Evolutionary conservation across 2,329 filamentous ascomycete genomes (phyloP).

Genomic region (Hirsutella minnesotensis): DNA sequence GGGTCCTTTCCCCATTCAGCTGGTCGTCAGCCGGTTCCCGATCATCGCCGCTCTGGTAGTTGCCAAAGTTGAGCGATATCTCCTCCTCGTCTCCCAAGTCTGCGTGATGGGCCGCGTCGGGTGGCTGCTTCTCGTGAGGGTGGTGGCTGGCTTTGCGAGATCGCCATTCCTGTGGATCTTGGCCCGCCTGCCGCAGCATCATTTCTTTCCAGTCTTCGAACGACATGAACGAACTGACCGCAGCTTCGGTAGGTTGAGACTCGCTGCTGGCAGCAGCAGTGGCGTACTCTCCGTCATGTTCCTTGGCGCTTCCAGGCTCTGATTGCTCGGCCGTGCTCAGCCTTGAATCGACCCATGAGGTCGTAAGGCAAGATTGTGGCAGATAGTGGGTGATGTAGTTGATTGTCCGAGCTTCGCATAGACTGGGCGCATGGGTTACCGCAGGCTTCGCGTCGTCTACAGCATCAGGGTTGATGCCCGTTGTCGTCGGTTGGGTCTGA

Average conservation of each 20-base stretch:
- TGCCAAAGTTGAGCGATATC: constrained; percentile 50
- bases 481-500: neutral
- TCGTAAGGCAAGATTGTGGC: constrained; percentile 63
- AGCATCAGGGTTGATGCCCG: neutral
- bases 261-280: neutral
- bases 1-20: constrained; percentile 8
- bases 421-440: neutral
- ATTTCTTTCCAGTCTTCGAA: constrained; percentile 98
- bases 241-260: constrained; percentile 1
- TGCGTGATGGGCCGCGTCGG: constrained; percentile 56
- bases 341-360: constrained; percentile 19
- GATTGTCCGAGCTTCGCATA: constrained; percentile 51
- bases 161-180: constrained; percentile 56
- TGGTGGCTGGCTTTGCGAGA: constrained; percentile 44
- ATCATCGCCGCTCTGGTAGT: constrained; percentile 13
- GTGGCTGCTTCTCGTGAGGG: constrained; percentile 34
- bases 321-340: neutral
- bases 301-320: neutral
- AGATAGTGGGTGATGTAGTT: constrained; percentile 75
- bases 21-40: neutral
- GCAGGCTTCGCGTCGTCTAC: neutral
- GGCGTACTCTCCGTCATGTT: neutral
- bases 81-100: constrained; percentile 79
- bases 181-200: constrained; percentile 76
- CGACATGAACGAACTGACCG: constrained; percentile 59